A percentile compares a stretch with the other conserved stretches of the same genome.
Conservation (phyloP, 192 early-diverging fungal genomes). For the Phlyctochytrium arcticum region DNA sequence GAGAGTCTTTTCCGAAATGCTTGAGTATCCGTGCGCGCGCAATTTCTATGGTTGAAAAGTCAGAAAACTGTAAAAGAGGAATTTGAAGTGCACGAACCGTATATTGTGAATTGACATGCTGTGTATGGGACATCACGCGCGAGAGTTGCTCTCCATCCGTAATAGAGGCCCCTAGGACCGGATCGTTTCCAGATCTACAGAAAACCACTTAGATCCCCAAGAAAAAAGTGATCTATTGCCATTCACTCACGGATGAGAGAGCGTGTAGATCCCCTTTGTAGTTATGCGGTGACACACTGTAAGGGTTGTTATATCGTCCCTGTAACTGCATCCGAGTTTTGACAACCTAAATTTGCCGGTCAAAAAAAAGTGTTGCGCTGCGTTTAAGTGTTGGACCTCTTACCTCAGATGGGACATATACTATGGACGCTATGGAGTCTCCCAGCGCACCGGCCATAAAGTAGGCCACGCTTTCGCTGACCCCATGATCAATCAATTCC, state of each 20-base stretch:
- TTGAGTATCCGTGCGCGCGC: neutral
- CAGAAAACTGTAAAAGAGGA: neutral
- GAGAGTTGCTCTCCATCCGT: slow-evolving; percentile 39
- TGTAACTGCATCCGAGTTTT: slow-evolving; percentile 92
- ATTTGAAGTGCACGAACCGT: too few species aligned
- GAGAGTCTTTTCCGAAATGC: neutral
- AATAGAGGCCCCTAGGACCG: slow-evolving; percentile 22
- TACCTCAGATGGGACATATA: slow-evolving; percentile 39
- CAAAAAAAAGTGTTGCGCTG: neutral
- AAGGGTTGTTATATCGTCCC: slow-evolving; percentile 71
- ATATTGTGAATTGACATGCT: slow-evolving; percentile 41
- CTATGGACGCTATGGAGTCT: slow-evolving; percentile 20
- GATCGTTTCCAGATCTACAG: slow-evolving; percentile 18
- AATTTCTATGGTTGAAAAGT: neutral
- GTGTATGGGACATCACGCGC: slow-evolving; percentile 39
- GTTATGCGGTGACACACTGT: slow-evolving; percentile 69
- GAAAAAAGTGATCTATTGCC: neutral
- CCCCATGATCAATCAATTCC: slow-evolving; percentile 2
- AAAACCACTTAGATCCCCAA: neutral
- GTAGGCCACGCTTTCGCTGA: slow-evolving; percentile 14
- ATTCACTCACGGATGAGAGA: slow-evolving; percentile 30
- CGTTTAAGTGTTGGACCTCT: neutral
- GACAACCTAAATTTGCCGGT: slow-evolving; percentile 58
- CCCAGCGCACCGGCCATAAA: slow-evolving; percentile 33
- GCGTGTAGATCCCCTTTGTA: slow-evolving; percentile 67